A percentile compares a stretch with the other conserved stretches of the same genome.
These are phyloP conservation scores for Priceomyces carsonii DNA, from an alignment of 805 yeast genomes.

Conservation along the genomic window DNA sequence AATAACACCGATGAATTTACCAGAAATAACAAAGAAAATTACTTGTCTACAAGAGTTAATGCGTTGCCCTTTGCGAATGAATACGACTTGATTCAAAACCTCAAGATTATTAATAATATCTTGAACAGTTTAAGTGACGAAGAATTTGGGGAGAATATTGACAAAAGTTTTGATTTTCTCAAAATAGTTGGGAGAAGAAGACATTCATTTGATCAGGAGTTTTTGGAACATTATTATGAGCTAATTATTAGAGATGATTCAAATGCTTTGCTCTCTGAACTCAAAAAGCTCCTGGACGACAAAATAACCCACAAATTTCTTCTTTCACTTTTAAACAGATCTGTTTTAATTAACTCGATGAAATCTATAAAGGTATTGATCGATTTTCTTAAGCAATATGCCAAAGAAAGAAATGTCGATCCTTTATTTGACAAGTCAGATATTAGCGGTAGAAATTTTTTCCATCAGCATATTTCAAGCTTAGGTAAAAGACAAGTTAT, in stretches of 20 bases:
- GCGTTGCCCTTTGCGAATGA: slow-evolving; percentile 81
- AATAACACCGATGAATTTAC: slow-evolving; percentile 23
- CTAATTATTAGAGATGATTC: slow-evolving; percentile 43
- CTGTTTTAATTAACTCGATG: slow-evolving; percentile 56
- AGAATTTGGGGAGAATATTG: slow-evolving; percentile 7
- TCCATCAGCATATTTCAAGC: slow-evolving; percentile 80
- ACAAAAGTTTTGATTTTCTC: slow-evolving; percentile 16
- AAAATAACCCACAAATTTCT: slow-evolving; percentile 56
- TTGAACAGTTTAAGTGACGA: slow-evolving; percentile 52
- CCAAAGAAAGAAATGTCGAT: slow-evolving; percentile 28
- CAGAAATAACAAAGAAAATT: slow-evolving; percentile 36
- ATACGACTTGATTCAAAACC: slow-evolving; percentile 51
- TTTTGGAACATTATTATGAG: slow-evolving; percentile 20
- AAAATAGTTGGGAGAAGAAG: slow-evolving; percentile 24
- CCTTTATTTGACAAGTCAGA: slow-evolving; percentile 59
- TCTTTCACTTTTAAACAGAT: slow-evolving; percentile 63
- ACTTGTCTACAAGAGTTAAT: slow-evolving; percentile 62
- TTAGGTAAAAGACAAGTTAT: slow-evolving; percentile 62
- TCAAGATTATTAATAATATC: slow-evolving; percentile 53
- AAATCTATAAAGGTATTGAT: slow-evolving; percentile 60
- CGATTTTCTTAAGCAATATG: slow-evolving; percentile 44
- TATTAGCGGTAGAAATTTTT: slow-evolving; percentile 77
- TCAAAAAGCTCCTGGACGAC: slow-evolving; percentile 36
- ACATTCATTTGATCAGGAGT: slow-evolving; percentile 26
- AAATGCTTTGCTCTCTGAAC: slow-evolving; percentile 41